Evolutionary conservation across 2,329 filamentous ascomycete genomes (phyloP).

Genomic region (Talaromyces albobiverticillius): DNA sequence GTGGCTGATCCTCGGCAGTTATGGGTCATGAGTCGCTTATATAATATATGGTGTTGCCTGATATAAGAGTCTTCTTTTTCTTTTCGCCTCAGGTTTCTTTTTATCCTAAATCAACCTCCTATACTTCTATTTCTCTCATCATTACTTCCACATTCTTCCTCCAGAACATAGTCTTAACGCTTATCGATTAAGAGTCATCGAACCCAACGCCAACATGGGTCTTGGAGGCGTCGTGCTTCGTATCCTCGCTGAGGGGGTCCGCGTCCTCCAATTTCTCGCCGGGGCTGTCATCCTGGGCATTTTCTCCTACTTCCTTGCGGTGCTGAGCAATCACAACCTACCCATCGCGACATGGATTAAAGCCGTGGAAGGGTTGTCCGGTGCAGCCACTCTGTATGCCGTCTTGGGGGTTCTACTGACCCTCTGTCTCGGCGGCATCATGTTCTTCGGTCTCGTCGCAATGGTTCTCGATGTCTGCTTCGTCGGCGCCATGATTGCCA

Average conservation of each 20-base stretch:
- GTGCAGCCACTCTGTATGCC: conserved; percentile 71
- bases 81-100: background rate
- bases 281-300: conserved; percentile 71
- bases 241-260: conserved; percentile 66
- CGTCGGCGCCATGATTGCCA: conserved; percentile 72
- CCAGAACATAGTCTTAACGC: too few relatives aligned
- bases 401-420: conserved; percentile 70
- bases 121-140: background rate
- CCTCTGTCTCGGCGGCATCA: conserved; percentile 73
- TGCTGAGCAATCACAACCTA: conserved; percentile 63
- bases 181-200: background rate
- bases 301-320: conserved; percentile 80
- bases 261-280: conserved; percentile 70
- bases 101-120: background rate
- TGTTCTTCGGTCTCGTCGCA: conserved; percentile 68
- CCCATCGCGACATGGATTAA: conserved; percentile 63
- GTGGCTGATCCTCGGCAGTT: too few relatives aligned
- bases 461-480: conserved; percentile 77
- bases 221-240: conserved; percentile 64
- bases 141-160: too few relatives aligned
- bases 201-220: conserved; percentile 50
- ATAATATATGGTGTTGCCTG: background rate
- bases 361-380: conserved; percentile 76
- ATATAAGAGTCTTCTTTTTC: background rate
- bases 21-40: background rate